Base-by-base conservation (phyloP, 208 protist species). In the Trypanosoma vivax region DNA sequence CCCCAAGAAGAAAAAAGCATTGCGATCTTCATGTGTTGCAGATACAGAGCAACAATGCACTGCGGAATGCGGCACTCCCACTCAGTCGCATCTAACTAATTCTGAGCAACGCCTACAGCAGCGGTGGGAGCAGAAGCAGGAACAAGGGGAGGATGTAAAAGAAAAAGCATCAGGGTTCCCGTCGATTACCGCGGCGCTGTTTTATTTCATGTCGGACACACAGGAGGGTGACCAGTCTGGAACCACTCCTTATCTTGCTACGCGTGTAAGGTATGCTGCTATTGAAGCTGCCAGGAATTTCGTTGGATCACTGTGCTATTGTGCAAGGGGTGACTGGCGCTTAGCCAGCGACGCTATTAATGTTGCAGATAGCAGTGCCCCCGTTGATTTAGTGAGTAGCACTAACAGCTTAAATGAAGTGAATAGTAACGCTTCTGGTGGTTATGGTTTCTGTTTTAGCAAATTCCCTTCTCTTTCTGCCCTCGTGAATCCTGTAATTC, bases 1-100 rank as follows among this genome's bases (percentile, higher is more conserved):
- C 35, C 83, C 76, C n/a, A 84, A 91, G 60, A 91, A 91, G 65
- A 77, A 73, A 48, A 40, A 40, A 16, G 51, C 39, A 28, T 38
- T 45, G 39, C 65, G 34, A 31, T n/a, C 13, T 10, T 21, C 7
- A 21, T 45, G 13, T 23, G 18, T 21, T 16, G 11, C 38, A n/a
- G 11, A n/a, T n/a, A n/a, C n/a, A n/a, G n/a, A n/a, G n/a, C n/a
- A n/a, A n/a, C n/a, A n/a, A n/a, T n/a, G n/a, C n/a, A n/a, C n/a
- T n/a, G n/a, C n/a, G n/a, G n/a, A n/a, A n/a, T n/a, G n/a, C n/a
- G n/a, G n/a, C n/a, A n/a, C n/a, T n/a, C n/a, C n/a, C n/a, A n/a
- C n/a, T n/a, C n/a, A n/a, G n/a, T n/a, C n/a, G n/a, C n/a, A n/a
- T n/a, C n/a, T n/a, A n/a, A n/a, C n/a, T n/a, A n/a, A n/a, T n/a